Evolutionary conservation across 108 stramenopile species (phyloP).

Genomic region (Pseudonitzschia multistriata): DNA sequence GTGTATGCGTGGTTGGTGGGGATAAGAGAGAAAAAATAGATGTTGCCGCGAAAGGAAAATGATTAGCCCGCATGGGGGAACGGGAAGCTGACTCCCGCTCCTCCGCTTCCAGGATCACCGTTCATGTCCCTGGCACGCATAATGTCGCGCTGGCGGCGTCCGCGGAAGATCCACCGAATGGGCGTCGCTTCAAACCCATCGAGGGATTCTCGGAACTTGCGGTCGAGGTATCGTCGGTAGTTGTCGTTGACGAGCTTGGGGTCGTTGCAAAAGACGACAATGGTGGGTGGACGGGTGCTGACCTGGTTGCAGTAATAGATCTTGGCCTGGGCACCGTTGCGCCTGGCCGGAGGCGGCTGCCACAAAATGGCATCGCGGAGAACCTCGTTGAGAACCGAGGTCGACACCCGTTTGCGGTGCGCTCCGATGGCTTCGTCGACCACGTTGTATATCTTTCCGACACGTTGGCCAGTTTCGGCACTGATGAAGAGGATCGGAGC

Average conservation of each 20-base stretch:
- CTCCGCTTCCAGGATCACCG: conserved; percentile 81
- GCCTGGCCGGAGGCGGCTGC: conserved; percentile 91
- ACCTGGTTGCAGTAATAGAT: conserved; percentile 96
- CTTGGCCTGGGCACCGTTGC: conserved; percentile 87
- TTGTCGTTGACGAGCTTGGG: conserved; percentile 91
- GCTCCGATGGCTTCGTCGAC: conserved; percentile 86
- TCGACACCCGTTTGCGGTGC: conserved; percentile 86
- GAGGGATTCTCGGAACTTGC: conserved; percentile 93
- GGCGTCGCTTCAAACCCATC: conserved; percentile 94
- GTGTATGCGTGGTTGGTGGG: conserved; percentile 1
- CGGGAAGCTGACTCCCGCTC: conserved; percentile 76
- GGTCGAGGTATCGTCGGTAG: conserved; percentile 92
- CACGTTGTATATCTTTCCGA: conserved; percentile 88
- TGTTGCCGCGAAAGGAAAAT: not conserved
- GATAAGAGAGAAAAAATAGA: not conserved
- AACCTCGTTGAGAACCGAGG: conserved; percentile 94
- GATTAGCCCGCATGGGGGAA: conserved; percentile 79
- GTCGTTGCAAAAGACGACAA: conserved; percentile 94
- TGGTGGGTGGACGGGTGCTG: conserved; percentile 88
- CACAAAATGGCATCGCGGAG: conserved; percentile 92
- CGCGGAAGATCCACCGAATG: conserved; percentile 93
- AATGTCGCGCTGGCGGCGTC: conserved; percentile 85
- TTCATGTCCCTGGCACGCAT: conserved; percentile 69
- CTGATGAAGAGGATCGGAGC: conserved; percentile 96
- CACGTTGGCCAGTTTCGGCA: conserved; percentile 93